Percentiles rank a stretch among this genome's conserved stretches.
Evolutionary conservation across 768 basidiomycete genomes (phyloP).

Genomic region (Trametes coccinea): DNA sequence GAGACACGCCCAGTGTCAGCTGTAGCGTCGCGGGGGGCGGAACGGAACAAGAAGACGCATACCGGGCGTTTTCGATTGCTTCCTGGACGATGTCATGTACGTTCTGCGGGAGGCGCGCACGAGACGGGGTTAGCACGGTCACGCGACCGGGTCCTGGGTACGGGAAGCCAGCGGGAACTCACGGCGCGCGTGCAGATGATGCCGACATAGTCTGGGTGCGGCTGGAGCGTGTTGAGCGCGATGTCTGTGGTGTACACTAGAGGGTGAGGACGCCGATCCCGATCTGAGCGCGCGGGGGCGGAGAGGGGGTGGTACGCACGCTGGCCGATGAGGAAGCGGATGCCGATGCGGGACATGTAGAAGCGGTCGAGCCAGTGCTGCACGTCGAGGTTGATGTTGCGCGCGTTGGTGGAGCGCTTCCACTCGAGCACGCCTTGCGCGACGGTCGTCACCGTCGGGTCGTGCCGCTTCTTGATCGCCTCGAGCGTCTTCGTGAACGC

Average conservation of each 20-base stretch:
- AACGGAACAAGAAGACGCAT: not conserved
- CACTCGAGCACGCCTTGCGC: constrained; percentile 96
- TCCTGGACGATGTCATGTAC: constrained; percentile 98
- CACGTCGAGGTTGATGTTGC: constrained; percentile 79
- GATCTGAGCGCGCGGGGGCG: not conserved
- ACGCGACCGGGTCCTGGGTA: constrained; percentile 3
- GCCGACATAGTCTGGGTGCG: constrained; percentile 91
- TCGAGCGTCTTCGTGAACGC: constrained; percentile 87
- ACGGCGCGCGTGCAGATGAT: constrained; percentile 95
- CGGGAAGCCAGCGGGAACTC: constrained; percentile 32
- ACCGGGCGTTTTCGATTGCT: constrained; percentile 92
- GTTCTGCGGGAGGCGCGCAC: constrained; percentile 49
- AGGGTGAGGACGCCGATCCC: not conserved
- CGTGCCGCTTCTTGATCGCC: constrained; percentile 90
- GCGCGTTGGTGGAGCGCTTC: constrained; percentile 74
- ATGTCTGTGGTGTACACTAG: constrained; percentile 59
- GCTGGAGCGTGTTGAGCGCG: constrained; percentile 87
- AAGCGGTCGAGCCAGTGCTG: constrained; percentile 97
- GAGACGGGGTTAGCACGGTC: not conserved
- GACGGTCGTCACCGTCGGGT: constrained; percentile 96
- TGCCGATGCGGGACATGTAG: constrained; percentile 94
- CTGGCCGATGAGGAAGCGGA: constrained; percentile 95
- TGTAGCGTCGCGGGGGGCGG: not conserved
- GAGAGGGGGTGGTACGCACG: constrained; percentile 46
- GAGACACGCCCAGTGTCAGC: not conserved